Conservation (phyloP, 306 rosid genomes). For the Vigna hirtella region DNA sequence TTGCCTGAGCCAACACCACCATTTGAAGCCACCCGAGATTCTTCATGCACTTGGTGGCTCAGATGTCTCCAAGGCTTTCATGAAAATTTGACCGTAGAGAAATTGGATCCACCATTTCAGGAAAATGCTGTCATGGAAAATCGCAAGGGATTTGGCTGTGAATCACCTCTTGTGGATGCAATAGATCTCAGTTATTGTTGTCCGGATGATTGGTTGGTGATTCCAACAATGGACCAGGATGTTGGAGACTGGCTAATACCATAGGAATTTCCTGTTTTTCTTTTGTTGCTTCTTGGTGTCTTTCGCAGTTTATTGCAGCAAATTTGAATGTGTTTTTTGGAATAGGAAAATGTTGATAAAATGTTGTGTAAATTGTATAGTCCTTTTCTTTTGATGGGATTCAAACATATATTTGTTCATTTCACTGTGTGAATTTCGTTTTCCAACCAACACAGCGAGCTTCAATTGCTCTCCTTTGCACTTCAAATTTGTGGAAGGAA, state of each 20-base stretch:
- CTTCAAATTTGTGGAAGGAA: not conserved
- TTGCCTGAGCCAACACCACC: slow-evolving; percentile 36
- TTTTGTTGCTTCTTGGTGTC: not conserved
- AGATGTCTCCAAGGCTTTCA: slow-evolving; percentile 59
- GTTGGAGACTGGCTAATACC: slow-evolving; percentile 37
- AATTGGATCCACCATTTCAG: slow-evolving; percentile 37
- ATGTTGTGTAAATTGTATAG: not conserved
- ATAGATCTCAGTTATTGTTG: slow-evolving; percentile 30
- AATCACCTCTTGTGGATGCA: slow-evolving; percentile 43
- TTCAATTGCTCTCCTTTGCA: not conserved
- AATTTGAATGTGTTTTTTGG: not conserved
- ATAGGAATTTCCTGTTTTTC: not conserved
- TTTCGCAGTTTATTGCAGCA: not conserved
- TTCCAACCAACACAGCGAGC: not conserved
- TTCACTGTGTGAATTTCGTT: not conserved
- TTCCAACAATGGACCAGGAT: slow-evolving; percentile 51
- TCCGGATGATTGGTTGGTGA: slow-evolving; percentile 64
- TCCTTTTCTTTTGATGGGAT: not conserved
- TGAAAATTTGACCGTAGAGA: slow-evolving; percentile 14
- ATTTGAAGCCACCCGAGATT: slow-evolving; percentile 53
- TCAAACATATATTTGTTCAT: not conserved
- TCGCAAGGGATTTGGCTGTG: slow-evolving; percentile 11
- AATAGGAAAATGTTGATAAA: too few relatives aligned
- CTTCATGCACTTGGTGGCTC: slow-evolving; percentile 59
- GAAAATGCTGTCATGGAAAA: slow-evolving; percentile 27